Conservation (phyloP, 108 stramenopile species). For the Skeletonema potamos region DNA sequence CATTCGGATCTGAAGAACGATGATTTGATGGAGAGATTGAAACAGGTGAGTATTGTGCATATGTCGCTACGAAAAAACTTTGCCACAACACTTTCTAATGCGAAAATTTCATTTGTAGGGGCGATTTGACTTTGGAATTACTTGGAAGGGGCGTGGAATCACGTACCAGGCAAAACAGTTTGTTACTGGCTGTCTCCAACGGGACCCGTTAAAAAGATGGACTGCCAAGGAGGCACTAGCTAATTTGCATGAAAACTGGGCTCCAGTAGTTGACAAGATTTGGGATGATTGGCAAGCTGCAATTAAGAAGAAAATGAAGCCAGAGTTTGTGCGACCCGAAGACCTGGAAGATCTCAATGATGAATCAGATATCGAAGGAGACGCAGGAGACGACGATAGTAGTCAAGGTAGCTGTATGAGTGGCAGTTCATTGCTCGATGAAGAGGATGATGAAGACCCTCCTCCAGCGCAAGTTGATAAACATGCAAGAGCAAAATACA, state of each 20-base stretch:
- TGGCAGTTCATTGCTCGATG: slow-evolving; percentile 10
- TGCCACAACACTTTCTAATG: background rate
- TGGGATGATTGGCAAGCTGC: slow-evolving; percentile 44
- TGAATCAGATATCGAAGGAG: slow-evolving; percentile 6
- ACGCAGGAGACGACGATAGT: slow-evolving; percentile 13
- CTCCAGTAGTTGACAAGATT: slow-evolving; percentile 39
- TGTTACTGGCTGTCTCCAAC: slow-evolving; percentile 44
- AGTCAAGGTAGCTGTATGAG: background rate
- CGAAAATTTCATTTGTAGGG: slow-evolving; percentile 5
- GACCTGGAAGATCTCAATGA: slow-evolving; percentile 24
- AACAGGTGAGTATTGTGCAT: slow-evolving; percentile 23
- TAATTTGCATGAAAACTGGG: slow-evolving; percentile 48
- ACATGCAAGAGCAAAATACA: slow-evolving; percentile 17
- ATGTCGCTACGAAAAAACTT: background rate
- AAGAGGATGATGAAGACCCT: slow-evolving; percentile 8
- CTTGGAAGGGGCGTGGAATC: slow-evolving; percentile 50
- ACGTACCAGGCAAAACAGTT: slow-evolving; percentile 39
- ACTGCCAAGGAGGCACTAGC: slow-evolving; percentile 53
- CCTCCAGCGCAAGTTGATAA: background rate
- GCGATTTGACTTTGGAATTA: slow-evolving; percentile 43
- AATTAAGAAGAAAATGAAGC: slow-evolving; percentile 16
- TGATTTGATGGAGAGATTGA: slow-evolving; percentile 30
- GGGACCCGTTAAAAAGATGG: slow-evolving; percentile 50
- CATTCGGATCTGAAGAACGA: slow-evolving; percentile 44
- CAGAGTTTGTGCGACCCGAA: slow-evolving; percentile 32